Evolutionary conservation across 192 early-diverging fungal species (phyloP).

Genomic region (Powellomyces hirtus): DNA sequence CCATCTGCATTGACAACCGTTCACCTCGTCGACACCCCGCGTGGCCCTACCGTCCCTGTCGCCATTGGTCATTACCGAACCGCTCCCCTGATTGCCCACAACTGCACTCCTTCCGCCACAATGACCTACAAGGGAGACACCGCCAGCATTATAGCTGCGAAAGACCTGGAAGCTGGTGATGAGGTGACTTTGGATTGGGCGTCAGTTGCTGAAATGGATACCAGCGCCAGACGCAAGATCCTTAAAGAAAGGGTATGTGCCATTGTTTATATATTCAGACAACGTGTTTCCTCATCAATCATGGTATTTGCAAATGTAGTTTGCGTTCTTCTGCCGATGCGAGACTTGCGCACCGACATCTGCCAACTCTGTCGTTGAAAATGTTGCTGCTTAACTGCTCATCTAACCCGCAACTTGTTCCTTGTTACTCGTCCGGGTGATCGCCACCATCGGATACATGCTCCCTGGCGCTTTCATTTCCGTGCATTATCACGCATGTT

Average conservation of each 20-base stretch:
- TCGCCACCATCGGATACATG: too few species aligned
- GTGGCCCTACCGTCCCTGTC: slow-evolving; percentile 29
- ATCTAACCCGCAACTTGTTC: too few species aligned
- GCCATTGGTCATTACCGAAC: slow-evolving; percentile 76
- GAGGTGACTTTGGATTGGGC: slow-evolving; percentile 68
- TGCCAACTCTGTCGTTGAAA: slow-evolving; percentile 21
- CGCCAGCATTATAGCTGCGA: slow-evolving; percentile 59
- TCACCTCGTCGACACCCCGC: slow-evolving; percentile 24
- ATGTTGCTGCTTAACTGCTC: too few species aligned
- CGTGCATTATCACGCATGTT: too few species aligned
- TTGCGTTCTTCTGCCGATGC: slow-evolving; percentile 19
- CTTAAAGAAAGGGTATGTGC: slow-evolving; percentile 52
- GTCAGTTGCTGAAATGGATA: slow-evolving; percentile 36
- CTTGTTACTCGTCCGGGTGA: too few species aligned
- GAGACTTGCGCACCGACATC: slow-evolving; percentile 4
- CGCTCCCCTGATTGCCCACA: slow-evolving; percentile 68
- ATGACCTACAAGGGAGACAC: slow-evolving; percentile 54
- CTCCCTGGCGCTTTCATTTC: too few species aligned
- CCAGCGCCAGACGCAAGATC: slow-evolving; percentile 53
- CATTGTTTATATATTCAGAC: too few species aligned
- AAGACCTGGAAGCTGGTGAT: slow-evolving; percentile 63
- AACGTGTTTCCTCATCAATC: too few species aligned
- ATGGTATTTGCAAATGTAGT: too few species aligned
- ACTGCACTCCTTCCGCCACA: slow-evolving; percentile 67
- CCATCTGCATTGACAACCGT: too few species aligned